A percentile compares a stretch with the other conserved stretches of the same genome.
These are phyloP conservation scores for Cladosporium sp. DNA, from an alignment of 2,329 filamentous ascomycete species.

Conservation along the genomic window DNA sequence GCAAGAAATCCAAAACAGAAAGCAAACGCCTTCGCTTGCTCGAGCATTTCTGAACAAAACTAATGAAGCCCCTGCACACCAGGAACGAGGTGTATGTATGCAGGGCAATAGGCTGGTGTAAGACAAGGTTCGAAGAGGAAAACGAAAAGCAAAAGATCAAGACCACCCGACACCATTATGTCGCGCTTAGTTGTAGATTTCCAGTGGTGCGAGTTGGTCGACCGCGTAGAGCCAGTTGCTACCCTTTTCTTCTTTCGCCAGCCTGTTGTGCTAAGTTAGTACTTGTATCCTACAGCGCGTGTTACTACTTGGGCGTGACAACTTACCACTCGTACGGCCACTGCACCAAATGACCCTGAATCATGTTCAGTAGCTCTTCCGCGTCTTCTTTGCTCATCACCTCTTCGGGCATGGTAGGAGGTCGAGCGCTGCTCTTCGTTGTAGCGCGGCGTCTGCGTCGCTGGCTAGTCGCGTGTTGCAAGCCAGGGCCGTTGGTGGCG, in stretches of 20 bases:
- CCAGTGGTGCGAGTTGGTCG: conserved; percentile 89
- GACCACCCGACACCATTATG: too few species aligned
- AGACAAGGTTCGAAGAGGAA: background rate
- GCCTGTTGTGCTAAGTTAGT: conserved; percentile 40
- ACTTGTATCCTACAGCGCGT: background rate
- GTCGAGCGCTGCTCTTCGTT: conserved; percentile 63
- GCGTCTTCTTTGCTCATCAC: conserved; percentile 69
- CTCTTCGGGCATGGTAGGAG: conserved; percentile 62
- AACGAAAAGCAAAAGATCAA: background rate
- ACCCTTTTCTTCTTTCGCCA: conserved; percentile 82
- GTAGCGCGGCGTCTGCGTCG: conserved; percentile 63
- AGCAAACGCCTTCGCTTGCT: too few species aligned
- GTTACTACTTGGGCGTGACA: background rate
- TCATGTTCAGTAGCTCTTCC: conserved; percentile 72
- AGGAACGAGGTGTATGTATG: too few species aligned
- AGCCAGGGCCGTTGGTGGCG: conserved; percentile 9
- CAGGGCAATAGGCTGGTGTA: too few species aligned
- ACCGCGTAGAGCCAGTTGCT: conserved; percentile 97
- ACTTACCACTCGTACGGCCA: conserved; percentile 89
- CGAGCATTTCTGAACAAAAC: too few species aligned
- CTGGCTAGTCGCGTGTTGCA: conserved; percentile 38
- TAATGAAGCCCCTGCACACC: too few species aligned
- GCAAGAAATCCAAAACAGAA: too few species aligned
- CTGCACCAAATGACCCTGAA: conserved; percentile 82
- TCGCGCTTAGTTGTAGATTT: conserved; percentile 63